These are phyloP conservation scores for Annulohypoxylon stygium DNA, from an alignment of 495 filamentous ascomycete genomes.

Conservation along the genomic window DNA sequence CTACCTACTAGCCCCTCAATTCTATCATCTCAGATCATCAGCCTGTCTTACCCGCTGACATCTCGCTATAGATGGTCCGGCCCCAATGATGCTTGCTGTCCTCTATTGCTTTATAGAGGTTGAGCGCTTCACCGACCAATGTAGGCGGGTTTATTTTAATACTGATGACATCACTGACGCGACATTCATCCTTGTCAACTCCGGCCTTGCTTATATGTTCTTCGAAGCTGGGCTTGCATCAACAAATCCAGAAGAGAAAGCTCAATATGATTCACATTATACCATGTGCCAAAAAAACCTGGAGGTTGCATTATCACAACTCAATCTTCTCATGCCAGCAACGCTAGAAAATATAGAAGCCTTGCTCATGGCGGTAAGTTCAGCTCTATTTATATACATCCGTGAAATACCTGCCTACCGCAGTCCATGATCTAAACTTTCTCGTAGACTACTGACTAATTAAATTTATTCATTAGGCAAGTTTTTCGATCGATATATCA, in stretches of 20 bases:
- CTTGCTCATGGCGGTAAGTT: slow-evolving; percentile 68
- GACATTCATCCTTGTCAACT: slow-evolving; percentile 68
- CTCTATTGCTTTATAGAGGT: slow-evolving; percentile 60
- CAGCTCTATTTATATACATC: neutral
- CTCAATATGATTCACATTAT: slow-evolving; percentile 57
- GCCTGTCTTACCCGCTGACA: slow-evolving; percentile 18
- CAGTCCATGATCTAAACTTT: slow-evolving; percentile 1
- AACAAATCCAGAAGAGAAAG: slow-evolving; percentile 51
- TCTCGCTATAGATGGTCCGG: slow-evolving; percentile 46
- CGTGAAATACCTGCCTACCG: too few species aligned
- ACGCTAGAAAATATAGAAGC: slow-evolving; percentile 71
- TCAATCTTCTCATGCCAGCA: slow-evolving; percentile 70
- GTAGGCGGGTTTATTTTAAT: slow-evolving; percentile 70
- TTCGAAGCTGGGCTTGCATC: slow-evolving; percentile 60
- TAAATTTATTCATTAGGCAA: slow-evolving; percentile 40
- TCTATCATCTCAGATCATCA: neutral
- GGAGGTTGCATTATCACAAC: slow-evolving; percentile 68
- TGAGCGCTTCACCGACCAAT: slow-evolving; percentile 70
- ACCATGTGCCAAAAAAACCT: slow-evolving; percentile 68
- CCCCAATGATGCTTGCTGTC: slow-evolving; percentile 55
- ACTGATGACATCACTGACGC: slow-evolving; percentile 69
- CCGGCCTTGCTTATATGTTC: slow-evolving; percentile 69
- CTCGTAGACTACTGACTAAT: slow-evolving; percentile 2
- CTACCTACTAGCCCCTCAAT: neutral
- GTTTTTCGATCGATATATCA: slow-evolving; percentile 72